Conservation (phyloP, 2,329 filamentous ascomycete genomes). For the Periglandula ipomoeae region DNA sequence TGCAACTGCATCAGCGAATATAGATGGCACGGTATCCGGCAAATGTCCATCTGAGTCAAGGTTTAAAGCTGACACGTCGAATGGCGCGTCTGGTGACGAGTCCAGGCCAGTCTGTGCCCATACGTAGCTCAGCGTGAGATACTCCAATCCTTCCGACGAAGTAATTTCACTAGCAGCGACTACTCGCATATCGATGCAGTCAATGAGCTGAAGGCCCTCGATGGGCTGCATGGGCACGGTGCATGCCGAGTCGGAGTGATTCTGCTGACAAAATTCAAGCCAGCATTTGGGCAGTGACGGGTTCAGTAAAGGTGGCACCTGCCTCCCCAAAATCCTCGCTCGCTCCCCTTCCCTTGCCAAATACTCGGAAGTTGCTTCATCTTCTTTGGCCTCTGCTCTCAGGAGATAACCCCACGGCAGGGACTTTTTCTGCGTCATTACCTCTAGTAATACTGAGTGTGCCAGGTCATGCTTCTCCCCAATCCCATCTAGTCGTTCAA, state of each 20-base stretch:
- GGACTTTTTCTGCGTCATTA: slow-evolving; percentile 25
- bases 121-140: slow-evolving; percentile 28
- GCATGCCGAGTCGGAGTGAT: slow-evolving; percentile 19
- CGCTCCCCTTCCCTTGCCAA: slow-evolving; percentile 4
- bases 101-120: slow-evolving; percentile 16
- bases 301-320: slow-evolving; percentile 21
- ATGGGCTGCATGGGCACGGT: slow-evolving; percentile 12
- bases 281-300: slow-evolving; percentile 21
- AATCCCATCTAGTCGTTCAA: slow-evolving; percentile 25
- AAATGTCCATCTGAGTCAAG: slow-evolving; percentile 9
- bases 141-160: slow-evolving; percentile 14
- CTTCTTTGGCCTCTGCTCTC: slow-evolving; percentile 17
- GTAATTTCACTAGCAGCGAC: slow-evolving; percentile 20
- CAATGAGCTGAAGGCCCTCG: slow-evolving; percentile 23
- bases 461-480: slow-evolving; percentile 28
- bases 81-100: slow-evolving; percentile 6
- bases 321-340: slow-evolving; percentile 21
- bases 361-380: slow-evolving; percentile 13
- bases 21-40: slow-evolving; percentile 18
- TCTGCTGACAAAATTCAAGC: slow-evolving; percentile 24
- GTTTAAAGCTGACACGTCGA: background rate
- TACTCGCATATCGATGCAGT: slow-evolving; percentile 20
- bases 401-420: slow-evolving; percentile 29
- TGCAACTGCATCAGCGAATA: slow-evolving; percentile 25
- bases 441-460: slow-evolving; percentile 25